phyloP scores from a whole-genome alignment of 805 yeast species.

The Metschnikowia aberdeeniae region DNA sequence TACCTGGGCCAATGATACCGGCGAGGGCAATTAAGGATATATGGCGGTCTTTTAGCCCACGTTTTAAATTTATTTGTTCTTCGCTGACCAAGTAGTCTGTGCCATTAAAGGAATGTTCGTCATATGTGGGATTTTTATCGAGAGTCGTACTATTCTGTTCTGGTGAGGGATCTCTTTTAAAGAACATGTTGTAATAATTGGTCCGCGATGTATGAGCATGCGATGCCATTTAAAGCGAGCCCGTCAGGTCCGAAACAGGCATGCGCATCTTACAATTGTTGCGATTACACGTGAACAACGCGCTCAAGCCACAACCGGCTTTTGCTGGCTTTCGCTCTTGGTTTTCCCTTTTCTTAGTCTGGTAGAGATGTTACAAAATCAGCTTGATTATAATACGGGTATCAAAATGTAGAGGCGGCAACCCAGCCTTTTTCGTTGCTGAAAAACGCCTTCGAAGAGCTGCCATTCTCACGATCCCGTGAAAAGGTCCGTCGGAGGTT shows the following conservation, averaged over 20 bases:
- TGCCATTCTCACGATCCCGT: conserved; percentile 19
- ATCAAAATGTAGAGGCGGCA: conserved; percentile 13
- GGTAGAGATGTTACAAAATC: no score
- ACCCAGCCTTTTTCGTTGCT: conserved; percentile 10
- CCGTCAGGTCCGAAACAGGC: neutral
- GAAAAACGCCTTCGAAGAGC: conserved; percentile 13
- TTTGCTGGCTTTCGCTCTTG: neutral
- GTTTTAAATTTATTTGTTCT: conserved; percentile 29
- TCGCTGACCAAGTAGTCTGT: conserved; percentile 9
- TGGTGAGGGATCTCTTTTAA: neutral
- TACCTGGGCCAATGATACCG: conserved; percentile 61
- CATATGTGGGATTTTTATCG: conserved; percentile 5
- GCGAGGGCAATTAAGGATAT: conserved; percentile 50
- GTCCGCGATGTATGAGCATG: neutral
- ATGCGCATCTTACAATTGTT: neutral
- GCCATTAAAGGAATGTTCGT: conserved; percentile 7
- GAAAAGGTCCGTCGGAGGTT: conserved; percentile 15
- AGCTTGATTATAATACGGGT: neutral
- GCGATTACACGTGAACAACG: conserved; percentile 12
- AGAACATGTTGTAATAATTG: conserved; percentile 1
- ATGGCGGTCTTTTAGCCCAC: conserved; percentile 48
- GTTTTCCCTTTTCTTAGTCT: no score
- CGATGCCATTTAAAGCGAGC: neutral
- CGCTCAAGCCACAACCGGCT: neutral
- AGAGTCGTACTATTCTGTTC: neutral